Evolutionary conservation across 306 rosid species (phyloP).

Genomic region (Medicago lupulina): DNA sequence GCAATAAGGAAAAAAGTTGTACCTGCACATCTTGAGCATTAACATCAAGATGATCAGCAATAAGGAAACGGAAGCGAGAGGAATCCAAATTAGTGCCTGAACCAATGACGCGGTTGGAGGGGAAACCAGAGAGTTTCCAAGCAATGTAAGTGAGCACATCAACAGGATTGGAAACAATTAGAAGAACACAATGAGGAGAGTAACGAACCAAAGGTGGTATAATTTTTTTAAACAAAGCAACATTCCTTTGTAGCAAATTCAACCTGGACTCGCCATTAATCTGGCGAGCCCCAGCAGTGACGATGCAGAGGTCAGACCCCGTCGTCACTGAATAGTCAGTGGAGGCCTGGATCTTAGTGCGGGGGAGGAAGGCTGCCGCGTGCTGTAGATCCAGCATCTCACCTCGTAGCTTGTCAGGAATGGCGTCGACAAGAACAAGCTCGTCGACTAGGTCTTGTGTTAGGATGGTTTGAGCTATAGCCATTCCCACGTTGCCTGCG

Average conservation of each 20-base stretch:
- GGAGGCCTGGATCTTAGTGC: conserved; percentile 79
- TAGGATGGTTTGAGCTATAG: conserved; percentile 94
- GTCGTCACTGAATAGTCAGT: conserved; percentile 71
- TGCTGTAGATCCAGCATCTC: conserved; percentile 96
- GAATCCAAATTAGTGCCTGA: conserved; percentile 96
- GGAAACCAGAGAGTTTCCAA: conserved; percentile 91
- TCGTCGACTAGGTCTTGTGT: conserved; percentile 83
- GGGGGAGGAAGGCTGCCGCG: conserved; percentile 95
- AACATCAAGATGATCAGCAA: conserved; percentile 92
- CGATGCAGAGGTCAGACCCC: conserved; percentile 87
- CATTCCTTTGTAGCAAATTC: conserved; percentile 79
- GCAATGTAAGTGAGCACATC: conserved; percentile 82
- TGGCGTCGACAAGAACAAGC: conserved; percentile 75
- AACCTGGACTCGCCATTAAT: conserved; percentile 73
- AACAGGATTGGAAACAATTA: conserved; percentile 86
- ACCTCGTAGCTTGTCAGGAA: conserved; percentile 82
- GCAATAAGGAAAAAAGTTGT: neutral
- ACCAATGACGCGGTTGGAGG: conserved; percentile 87
- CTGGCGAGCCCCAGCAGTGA: conserved; percentile 92
- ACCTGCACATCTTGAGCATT: conserved; percentile 95
- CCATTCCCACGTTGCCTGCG: conserved; percentile 96
- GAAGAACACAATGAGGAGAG: conserved; percentile 63
- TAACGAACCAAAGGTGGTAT: conserved; percentile 70
- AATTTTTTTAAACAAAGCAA: conserved; percentile 62
- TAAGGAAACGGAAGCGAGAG: conserved; percentile 83